phyloP scores from a whole-genome alignment of 2,329 filamentous ascomycete genomes.

The Venturia effusa region DNA sequence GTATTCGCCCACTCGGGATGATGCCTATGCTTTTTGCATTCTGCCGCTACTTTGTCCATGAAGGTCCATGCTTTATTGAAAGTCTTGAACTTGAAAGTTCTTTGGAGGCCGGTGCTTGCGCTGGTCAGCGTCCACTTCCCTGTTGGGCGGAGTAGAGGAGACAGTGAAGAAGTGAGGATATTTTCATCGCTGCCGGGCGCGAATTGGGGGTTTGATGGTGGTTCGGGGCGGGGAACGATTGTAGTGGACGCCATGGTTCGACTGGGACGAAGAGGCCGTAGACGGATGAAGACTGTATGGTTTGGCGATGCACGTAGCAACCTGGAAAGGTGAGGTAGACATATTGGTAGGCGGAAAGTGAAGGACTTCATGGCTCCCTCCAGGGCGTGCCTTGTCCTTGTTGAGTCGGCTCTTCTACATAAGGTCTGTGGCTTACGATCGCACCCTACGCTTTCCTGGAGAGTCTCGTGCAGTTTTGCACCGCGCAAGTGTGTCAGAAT shows the following conservation, averaged over 20 bases:
- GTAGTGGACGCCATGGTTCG: background rate
- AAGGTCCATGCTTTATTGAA: conserved; percentile 13
- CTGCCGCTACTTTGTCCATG: conserved; percentile 11
- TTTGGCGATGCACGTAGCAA: background rate
- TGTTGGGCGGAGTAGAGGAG: background rate
- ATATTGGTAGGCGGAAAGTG: background rate
- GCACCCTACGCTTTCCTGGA: background rate
- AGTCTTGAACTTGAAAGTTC: conserved; percentile 12
- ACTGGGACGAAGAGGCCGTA: background rate
- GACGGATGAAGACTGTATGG: background rate
- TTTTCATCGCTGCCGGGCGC: background rate
- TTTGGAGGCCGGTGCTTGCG: conserved; percentile 3
- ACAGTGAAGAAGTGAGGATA: background rate
- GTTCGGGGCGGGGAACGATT: background rate
- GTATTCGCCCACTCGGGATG: conserved; percentile 14
- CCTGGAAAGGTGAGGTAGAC: background rate
- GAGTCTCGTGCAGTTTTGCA: too few species aligned
- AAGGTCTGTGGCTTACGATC: background rate
- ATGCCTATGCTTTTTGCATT: conserved; percentile 7
- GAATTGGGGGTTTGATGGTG: background rate
- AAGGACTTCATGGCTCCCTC: background rate
- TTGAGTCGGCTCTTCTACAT: background rate
- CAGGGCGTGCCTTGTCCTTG: background rate
- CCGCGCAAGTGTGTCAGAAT: too few species aligned
- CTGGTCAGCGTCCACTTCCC: background rate